A percentile compares a stretch with the other conserved stretches of the same genome.
These are phyloP conservation scores for Dendrobium huoshanense DNA, from an alignment of 106 monocot genomes.

Conservation along the genomic window DNA sequence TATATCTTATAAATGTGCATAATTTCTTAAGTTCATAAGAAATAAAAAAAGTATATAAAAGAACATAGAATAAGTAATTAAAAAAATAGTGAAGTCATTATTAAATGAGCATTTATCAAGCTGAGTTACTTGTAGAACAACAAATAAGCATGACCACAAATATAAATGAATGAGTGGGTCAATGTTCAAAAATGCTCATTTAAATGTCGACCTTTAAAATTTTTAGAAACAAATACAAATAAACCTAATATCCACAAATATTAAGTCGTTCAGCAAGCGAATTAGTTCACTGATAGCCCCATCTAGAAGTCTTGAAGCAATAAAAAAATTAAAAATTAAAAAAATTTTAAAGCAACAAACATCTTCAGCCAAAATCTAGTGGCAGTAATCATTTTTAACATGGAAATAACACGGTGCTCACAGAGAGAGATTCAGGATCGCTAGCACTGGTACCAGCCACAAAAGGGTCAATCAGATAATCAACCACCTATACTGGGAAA, in stretches of 20 bases:
- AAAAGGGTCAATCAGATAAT: slow-evolving; percentile 94
- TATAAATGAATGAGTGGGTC: background rate
- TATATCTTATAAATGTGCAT: background rate
- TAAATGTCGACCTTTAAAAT: background rate
- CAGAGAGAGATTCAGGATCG: slow-evolving; percentile 88
- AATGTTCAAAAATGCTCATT: background rate
- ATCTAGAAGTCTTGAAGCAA: background rate
- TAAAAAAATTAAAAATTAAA: background rate
- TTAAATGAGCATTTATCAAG: background rate
- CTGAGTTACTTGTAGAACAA: background rate
- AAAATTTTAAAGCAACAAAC: background rate
- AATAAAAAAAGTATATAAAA: background rate
- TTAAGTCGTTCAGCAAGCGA: background rate
- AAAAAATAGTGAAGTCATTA: background rate
- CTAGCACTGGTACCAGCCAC: slow-evolving; percentile 86
- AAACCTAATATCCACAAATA: background rate
- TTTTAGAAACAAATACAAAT: background rate
- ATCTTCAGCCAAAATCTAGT: background rate
- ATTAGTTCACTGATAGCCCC: background rate
- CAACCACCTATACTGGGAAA: slow-evolving; percentile 61
- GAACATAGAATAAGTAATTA: background rate
- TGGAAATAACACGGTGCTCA: slow-evolving; percentile 27
- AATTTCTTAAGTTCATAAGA: background rate
- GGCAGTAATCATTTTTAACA: background rate
- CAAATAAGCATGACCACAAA: background rate